A percentile compares a stretch with the other conserved stretches of the same genome.
phyloP scores from a whole-genome alignment of 768 basidiomycete genomes.

The Hirschioporus abietinus region DNA sequence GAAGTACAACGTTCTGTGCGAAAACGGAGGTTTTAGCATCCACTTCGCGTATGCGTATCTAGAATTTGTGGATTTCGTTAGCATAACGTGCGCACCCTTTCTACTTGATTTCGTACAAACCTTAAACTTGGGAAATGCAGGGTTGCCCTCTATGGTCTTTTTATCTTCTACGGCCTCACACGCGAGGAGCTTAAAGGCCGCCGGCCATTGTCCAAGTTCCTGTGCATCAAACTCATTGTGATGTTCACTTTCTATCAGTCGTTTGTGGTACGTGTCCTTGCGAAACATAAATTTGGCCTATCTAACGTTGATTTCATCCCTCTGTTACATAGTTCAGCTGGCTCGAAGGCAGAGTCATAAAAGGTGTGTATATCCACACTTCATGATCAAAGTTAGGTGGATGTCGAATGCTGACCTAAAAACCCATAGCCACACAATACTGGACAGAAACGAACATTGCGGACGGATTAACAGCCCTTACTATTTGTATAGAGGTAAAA shows the following conservation, averaged over 20 bases:
- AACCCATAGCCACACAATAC: constrained; percentile 54
- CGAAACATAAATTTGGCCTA: not conserved
- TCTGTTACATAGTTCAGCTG: constrained; percentile 47
- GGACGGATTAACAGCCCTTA: constrained; percentile 76
- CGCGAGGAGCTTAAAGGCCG: constrained; percentile 73
- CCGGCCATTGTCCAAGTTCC: constrained; percentile 78
- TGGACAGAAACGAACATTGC: constrained; percentile 86
- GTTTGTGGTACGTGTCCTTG: constrained; percentile 50
- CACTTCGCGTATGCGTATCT: constrained; percentile 68
- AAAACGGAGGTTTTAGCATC: constrained; percentile 50
- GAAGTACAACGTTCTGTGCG: constrained; percentile 62
- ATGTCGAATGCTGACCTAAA: not conserved
- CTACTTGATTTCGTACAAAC: not conserved
- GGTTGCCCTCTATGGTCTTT: constrained; percentile 79
- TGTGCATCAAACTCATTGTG: constrained; percentile 82
- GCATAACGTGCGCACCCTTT: constrained; percentile 56
- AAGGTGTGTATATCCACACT: constrained; percentile 33
- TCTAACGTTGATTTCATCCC: not conserved
- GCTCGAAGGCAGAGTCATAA: constrained; percentile 64
- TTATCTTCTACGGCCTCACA: constrained; percentile 79
- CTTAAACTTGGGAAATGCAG: constrained; percentile 27
- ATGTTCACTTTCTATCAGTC: constrained; percentile 88
- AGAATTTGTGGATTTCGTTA: constrained; percentile 68
- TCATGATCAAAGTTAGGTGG: not conserved
- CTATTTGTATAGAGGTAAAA: constrained; percentile 76